Percentiles rank a stretch among this genome's conserved stretches.
phyloP scores from a whole-genome alignment of 345 rosid species.

The Citrus inodora region DNA sequence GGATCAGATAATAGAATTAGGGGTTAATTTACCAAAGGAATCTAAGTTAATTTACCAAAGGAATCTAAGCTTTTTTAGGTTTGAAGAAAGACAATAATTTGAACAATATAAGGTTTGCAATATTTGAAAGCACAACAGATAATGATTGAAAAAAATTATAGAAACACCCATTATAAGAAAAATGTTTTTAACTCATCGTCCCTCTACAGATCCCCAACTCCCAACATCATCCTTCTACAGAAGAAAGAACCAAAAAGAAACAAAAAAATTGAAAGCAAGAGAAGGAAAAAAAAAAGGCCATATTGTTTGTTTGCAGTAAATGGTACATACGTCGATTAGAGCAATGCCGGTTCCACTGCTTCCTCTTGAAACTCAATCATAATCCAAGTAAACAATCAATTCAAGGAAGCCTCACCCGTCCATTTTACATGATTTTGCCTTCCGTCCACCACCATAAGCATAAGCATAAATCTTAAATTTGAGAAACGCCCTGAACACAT shows the following conservation, averaged over 20 bases:
- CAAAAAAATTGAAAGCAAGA: constrained; percentile 10
- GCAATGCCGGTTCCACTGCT: constrained; percentile 22
- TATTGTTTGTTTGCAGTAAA: constrained; percentile 20
- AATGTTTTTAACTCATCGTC: constrained; percentile 11
- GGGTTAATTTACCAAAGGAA: too few relatives aligned
- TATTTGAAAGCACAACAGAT: not conserved
- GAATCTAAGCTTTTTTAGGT: not conserved
- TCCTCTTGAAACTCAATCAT: constrained; percentile 12
- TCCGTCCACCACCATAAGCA: constrained; percentile 2
- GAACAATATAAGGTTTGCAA: not conserved
- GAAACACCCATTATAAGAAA: constrained; percentile 20
- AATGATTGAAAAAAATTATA: not conserved
- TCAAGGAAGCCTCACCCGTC: constrained; percentile 21
- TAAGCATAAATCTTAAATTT: constrained; percentile 15
- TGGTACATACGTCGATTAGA: constrained; percentile 22
- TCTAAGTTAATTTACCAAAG: not conserved
- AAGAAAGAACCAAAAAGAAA: not conserved
- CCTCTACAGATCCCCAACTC: constrained; percentile 31
- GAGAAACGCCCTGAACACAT: constrained; percentile 14
- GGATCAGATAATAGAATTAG: too few relatives aligned
- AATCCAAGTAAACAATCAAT: constrained; percentile 10
- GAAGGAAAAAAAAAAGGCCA: constrained; percentile 11
- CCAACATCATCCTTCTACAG: constrained; percentile 28
- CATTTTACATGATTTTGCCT: constrained; percentile 14
- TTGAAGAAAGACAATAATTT: not conserved